Base-by-base conservation (phyloP, 768 basidiomycete genomes). In the Hygrocybe punicea region DNA sequence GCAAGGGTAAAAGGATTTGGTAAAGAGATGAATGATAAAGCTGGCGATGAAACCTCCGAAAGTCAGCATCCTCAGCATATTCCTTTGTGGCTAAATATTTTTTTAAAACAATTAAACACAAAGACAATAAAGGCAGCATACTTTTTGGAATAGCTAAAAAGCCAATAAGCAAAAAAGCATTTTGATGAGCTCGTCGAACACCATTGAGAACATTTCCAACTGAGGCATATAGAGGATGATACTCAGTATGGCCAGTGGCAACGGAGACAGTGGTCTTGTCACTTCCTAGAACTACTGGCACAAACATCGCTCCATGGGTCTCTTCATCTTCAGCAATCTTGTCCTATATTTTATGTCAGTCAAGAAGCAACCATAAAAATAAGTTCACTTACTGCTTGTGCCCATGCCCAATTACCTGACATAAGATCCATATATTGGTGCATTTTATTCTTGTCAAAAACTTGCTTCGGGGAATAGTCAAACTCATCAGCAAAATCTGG, bases 191-290 rank as follows among this genome's bases (percentile, higher is more conserved):
- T 2, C 64, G 66, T 0, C 69, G 69, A 10, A 66, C 67, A 23
- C 54, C 60, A 47, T 75, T 76, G 23, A 68, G 62, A 2, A 73
- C 46, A 44, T 71, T 67, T 2, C 74, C 75, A 44, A 67, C 63
- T 0, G 71, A 72, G 9, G 65, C 35, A 57, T 76, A 75, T 0
- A 73, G 47, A 0, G 74, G 74, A 33, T 71, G 72, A 49, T 70
- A 77, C 33, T 75, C 66, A 16, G 63, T 69, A 6, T 76, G 67
- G 1, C 74, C 71, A 0, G 71, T 75, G 0, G 69, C 71, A 21
- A 75, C 69, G 1, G 73, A 76, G 4, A 73, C 70, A 0, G 68
- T 72, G 0, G 74, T 77, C 56, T 77, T 76, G 51, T 77, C 71
- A 36, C 70, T 72, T 2, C 75, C 72, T 16, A 71, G 60, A 24